A percentile compares a stretch with the other conserved stretches of the same genome.
phyloP scores from a whole-genome alignment of 1,284 basidiomycete species.

The Caloboletus firmus region DNA sequence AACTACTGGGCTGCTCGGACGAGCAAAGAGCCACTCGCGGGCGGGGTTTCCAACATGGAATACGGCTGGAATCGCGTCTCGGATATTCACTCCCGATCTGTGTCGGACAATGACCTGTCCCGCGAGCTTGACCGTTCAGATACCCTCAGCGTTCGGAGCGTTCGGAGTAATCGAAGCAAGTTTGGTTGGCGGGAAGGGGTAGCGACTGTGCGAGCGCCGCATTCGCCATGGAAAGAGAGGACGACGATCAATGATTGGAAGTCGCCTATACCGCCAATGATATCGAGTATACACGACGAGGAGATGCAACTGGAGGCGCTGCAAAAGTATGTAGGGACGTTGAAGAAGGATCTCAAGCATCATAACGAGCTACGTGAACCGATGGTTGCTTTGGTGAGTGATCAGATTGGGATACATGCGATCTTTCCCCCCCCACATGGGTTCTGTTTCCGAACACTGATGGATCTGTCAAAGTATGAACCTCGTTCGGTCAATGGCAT shows the following conservation, averaged over 20 bases:
- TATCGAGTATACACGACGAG: slow-evolving; percentile 86
- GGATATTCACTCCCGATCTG: slow-evolving; percentile 56
- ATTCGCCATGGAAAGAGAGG: slow-evolving; percentile 74
- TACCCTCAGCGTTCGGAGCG: slow-evolving; percentile 67
- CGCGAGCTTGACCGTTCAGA: slow-evolving; percentile 57
- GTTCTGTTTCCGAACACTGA: not conserved
- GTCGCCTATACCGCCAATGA: slow-evolving; percentile 78
- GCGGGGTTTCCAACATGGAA: slow-evolving; percentile 98
- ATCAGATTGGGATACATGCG: too few relatives aligned
- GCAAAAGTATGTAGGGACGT: slow-evolving; percentile 70
- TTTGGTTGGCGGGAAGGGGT: slow-evolving; percentile 65
- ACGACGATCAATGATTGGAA: slow-evolving; percentile 95
- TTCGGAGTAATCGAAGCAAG: slow-evolving; percentile 63
- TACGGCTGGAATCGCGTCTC: slow-evolving; percentile 92
- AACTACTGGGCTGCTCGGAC: slow-evolving; percentile 98
- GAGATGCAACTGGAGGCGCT: slow-evolving; percentile 88
- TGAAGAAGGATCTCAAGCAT: slow-evolving; percentile 78
- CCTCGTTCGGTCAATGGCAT: slow-evolving; percentile 69
- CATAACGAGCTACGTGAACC: slow-evolving; percentile 86
- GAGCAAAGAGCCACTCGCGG: slow-evolving; percentile 90
- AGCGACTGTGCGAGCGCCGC: slow-evolving; percentile 58
- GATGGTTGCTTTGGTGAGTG: slow-evolving; percentile 77
- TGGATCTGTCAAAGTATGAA: slow-evolving; percentile 58
- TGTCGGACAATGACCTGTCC: slow-evolving; percentile 56
- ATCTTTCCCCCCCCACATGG: too few relatives aligned